phyloP scores from a whole-genome alignment of 2,329 filamentous ascomycete species.

The Colletotrichum kahawae region DNA sequence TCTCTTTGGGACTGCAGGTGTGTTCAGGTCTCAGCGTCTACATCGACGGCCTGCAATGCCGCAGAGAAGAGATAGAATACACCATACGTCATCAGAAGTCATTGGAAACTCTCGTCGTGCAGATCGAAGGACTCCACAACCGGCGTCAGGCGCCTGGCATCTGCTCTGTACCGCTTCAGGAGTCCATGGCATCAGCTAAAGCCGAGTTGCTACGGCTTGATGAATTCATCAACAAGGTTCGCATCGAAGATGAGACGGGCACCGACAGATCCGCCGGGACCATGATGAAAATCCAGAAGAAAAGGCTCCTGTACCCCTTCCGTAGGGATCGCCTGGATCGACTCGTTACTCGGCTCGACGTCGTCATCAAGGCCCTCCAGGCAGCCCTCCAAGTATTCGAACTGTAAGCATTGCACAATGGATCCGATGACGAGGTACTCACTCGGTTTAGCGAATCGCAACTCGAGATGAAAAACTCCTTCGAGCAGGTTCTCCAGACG shows the following conservation, averaged over 20 bases:
- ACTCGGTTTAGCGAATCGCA: neutral
- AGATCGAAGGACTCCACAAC: neutral
- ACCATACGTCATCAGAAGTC: neutral
- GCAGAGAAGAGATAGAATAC: neutral
- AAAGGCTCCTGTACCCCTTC: neutral
- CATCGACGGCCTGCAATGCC: neutral
- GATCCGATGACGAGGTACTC: neutral
- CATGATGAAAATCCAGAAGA: neutral
- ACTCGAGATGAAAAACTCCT: neutral
- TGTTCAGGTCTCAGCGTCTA: neutral
- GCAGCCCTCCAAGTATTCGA: neutral
- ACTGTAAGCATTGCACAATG: neutral
- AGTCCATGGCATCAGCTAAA: neutral
- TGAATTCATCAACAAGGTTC: neutral
- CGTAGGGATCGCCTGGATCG: neutral
- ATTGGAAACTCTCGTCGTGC: neutral
- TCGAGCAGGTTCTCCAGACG: neutral
- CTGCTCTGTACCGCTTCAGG: neutral
- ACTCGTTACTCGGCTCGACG: neutral
- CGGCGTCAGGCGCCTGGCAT: neutral
- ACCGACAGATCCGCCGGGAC: neutral
- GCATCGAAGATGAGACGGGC: accelerated
- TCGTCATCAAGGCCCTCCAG: neutral
- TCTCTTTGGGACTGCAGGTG: neutral
- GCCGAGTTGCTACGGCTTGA: accelerated